Base-by-base conservation (phyloP, 2,329 filamentous ascomycete genomes). In the Macrophomina pseudophaseolina region DNA sequence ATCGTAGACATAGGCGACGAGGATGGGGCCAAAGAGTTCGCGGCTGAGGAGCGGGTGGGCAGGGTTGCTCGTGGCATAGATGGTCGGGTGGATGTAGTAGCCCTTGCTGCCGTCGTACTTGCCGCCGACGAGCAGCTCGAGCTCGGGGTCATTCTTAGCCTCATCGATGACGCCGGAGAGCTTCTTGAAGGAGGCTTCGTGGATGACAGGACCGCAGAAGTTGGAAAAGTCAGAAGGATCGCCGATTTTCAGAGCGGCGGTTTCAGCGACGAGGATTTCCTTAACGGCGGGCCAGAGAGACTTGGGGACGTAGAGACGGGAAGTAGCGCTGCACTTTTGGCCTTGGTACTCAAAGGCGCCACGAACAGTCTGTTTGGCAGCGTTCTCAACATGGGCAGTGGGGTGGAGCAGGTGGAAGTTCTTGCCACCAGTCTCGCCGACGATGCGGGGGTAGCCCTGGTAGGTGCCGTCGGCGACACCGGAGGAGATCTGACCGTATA, bases 401-500 rank as follows among this genome's bases (percentile, higher is more conserved):
- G 84, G 82, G 82, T 97, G 92, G 38, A 97, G 80, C 63, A 97
- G 80, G 79, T 96, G 93, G 85, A 94, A 97, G 84, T 97, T 97
- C 87, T 97, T 97, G 77, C 93, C 93, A 68, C 93, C 92, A 33
- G 93, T 97, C 84, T 97, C 93, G 68, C 92, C 93, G 4, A 97
- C 92, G 70, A 97, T 91, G 72, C 93, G 90, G 53, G 93, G 93
- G 80, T 97, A 98, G 72, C 90, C 89, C 69, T 85, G 84, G 82
- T 97, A 98, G 68, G 88, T 90, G 69, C 91, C 92, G 74, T 93
- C 88, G 5, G 91, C 91, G 23, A 96, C 90, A 48, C 91, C 92
- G 70, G 86, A 84, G 11, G 92, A 92, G 73, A 97, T 97, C 78
- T 92, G 87, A 18, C 92, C 92, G 78, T 96, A 97, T 12, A 98